These are phyloP conservation scores for Pyropia haitanensis DNA, from an alignment of 23 red algal species.

Conservation along the genomic window DNA sequence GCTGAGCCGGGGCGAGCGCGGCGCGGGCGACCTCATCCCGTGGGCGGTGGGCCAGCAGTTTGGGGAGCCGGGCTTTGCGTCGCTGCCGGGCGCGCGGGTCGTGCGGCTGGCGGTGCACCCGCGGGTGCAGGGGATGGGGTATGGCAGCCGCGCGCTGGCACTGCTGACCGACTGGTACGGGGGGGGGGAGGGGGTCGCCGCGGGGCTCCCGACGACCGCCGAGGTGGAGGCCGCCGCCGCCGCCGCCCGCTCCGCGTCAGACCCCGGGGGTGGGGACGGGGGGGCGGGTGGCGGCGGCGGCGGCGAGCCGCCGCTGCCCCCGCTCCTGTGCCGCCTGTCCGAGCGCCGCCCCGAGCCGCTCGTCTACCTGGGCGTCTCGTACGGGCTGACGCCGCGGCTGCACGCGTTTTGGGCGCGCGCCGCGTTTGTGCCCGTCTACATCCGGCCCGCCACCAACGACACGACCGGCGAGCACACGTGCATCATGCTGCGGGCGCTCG, in stretches of 20 bases:
- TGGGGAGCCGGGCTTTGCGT: constrained; percentile 80
- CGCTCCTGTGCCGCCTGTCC: constrained; percentile 54
- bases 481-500: constrained; percentile 49
- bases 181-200: constrained; percentile 19
- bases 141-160: constrained; percentile 80
- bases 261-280: background rate
- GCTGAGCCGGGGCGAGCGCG: constrained; percentile 57
- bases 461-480: constrained; percentile 92
- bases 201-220: constrained; percentile 17
- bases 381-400: constrained; percentile 77
- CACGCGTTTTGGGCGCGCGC: constrained; percentile 79
- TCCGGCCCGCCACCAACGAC: constrained; percentile 80
- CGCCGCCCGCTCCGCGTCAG: background rate
- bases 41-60: constrained; percentile 97
- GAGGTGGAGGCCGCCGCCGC: background rate
- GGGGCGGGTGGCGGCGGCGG: constrained; percentile 3
- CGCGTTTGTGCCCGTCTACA: constrained; percentile 71
- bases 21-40: constrained; percentile 89
- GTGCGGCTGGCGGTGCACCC: constrained; percentile 86
- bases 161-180: constrained; percentile 52
- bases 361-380: constrained; percentile 96
- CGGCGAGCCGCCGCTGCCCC: constrained; percentile 27
- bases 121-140: constrained; percentile 91
- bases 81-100: constrained; percentile 75
- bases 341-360: constrained; percentile 31